Evolutionary conservation across 1,139 yeast genomes (phyloP).

Genomic region (Pichia sp.): DNA sequence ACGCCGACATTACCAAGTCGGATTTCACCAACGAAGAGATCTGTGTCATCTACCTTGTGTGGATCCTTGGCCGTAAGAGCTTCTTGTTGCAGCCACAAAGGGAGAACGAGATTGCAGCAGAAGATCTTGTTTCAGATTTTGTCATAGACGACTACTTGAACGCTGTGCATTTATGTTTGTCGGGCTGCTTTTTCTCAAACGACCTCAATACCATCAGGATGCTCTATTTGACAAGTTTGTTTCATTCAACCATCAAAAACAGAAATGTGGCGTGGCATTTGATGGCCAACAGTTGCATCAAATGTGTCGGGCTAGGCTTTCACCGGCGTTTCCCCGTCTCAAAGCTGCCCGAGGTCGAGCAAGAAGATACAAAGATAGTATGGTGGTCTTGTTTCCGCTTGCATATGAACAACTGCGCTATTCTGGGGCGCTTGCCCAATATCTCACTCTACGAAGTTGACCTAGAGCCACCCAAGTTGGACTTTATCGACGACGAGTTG

Average conservation of each 20-base stretch:
- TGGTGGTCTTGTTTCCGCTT: constrained; percentile 34
- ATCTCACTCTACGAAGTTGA: constrained; percentile 32
- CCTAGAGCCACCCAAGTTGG: constrained; percentile 25
- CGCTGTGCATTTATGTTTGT: constrained; percentile 33
- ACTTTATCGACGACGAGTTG: constrained; percentile 20
- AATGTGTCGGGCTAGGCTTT: constrained; percentile 38
- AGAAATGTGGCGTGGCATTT: constrained; percentile 39
- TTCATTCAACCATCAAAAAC: constrained; percentile 34
- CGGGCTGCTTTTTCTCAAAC: constrained; percentile 35
- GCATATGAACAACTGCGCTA: constrained; percentile 31
- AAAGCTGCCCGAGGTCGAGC: constrained; percentile 18
- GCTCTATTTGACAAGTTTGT: constrained; percentile 33
- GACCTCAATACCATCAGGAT: constrained; percentile 34
- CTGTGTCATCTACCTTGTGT: constrained; percentile 37
- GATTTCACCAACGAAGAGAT: constrained; percentile 26
- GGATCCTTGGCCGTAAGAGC: constrained; percentile 32
- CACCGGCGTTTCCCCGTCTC: constrained; percentile 30
- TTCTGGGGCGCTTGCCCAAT: constrained; percentile 35
- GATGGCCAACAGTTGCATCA: constrained; percentile 35
- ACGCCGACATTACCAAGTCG: neutral
- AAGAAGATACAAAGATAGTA: constrained; percentile 25
- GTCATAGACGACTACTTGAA: constrained; percentile 26
- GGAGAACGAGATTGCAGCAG: constrained; percentile 1
- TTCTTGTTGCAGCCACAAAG: constrained; percentile 7
- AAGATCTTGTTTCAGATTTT: constrained; percentile 6